phyloP scores from a whole-genome alignment of 1,284 basidiomycete species.

The Ceratobasidium sp. region DNA sequence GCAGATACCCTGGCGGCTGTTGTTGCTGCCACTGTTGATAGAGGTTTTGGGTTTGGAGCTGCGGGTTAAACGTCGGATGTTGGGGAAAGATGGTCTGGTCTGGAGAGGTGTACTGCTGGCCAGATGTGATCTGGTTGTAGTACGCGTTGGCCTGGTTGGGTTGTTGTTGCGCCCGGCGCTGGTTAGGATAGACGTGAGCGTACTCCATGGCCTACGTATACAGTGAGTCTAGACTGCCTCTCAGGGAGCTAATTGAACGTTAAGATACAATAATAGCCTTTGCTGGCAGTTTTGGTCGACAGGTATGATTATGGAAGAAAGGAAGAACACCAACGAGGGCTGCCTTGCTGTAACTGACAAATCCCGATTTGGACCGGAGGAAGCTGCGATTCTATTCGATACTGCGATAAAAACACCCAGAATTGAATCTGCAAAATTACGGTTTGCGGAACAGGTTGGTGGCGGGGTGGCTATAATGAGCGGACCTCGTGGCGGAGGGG shows the following conservation, averaged over 20 bases:
- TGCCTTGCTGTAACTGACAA: slow-evolving; percentile 1
- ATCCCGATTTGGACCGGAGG: slow-evolving; percentile 12
- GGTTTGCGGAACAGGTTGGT: not conserved
- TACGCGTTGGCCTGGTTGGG: not conserved
- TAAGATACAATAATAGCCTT: not conserved
- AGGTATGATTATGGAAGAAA: not conserved
- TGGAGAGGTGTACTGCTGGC: not conserved
- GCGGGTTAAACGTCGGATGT: not conserved
- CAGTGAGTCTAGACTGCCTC: too few species aligned
- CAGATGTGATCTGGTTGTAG: slow-evolving; percentile 1
- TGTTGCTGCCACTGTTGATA: slow-evolving; percentile 30
- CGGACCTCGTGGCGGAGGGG: too few species aligned
- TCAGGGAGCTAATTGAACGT: too few species aligned
- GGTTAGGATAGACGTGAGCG: slow-evolving; percentile 17
- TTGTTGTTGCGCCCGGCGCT: slow-evolving; percentile 19
- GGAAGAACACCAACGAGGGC: not conserved
- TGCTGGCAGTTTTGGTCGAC: not conserved
- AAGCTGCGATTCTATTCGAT: not conserved
- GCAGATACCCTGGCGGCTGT: slow-evolving; percentile 1
- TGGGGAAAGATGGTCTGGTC: not conserved
- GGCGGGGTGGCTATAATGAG: too few species aligned
- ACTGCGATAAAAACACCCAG: not conserved
- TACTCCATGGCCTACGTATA: slow-evolving; percentile 35
- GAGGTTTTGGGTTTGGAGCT: not conserved
- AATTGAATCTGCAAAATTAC: too few species aligned